These are phyloP conservation scores for Endothia cerciana DNA, from an alignment of 2,329 filamentous ascomycete genomes.

Conservation along the genomic window DNA sequence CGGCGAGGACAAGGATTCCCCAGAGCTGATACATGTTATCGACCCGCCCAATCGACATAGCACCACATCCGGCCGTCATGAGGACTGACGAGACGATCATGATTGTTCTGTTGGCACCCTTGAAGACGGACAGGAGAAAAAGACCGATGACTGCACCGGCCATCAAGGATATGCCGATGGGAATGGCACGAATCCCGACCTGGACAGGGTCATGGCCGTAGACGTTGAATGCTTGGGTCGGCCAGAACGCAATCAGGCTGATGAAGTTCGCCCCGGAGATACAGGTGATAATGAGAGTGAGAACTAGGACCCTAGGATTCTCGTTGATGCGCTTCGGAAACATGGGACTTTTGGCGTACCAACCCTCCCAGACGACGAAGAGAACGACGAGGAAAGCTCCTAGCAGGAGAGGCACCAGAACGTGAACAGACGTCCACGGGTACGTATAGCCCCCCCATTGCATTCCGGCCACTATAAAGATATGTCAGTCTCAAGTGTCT, in stretches of 20 bases:
- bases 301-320: constrained; percentile 52
- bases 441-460: constrained; percentile 45
- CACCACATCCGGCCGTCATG: constrained; percentile 68
- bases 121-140: constrained; percentile 57
- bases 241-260: constrained; percentile 62
- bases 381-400: constrained; percentile 43
- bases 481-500: not conserved
- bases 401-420: constrained; percentile 46
- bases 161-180: constrained; percentile 67
- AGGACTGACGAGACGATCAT: constrained; percentile 62
- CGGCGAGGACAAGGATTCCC: constrained; percentile 62
- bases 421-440: constrained; percentile 42
- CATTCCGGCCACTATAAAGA: constrained; percentile 46
- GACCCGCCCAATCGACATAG: constrained; percentile 51
- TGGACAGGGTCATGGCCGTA: constrained; percentile 67
- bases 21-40: constrained; percentile 60
- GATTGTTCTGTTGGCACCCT: constrained; percentile 62
- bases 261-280: constrained; percentile 64
- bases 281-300: constrained; percentile 61
- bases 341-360: constrained; percentile 47
- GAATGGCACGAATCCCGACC: constrained; percentile 67
- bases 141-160: constrained; percentile 63
- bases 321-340: constrained; percentile 45
- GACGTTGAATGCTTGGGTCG: constrained; percentile 66
- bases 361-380: constrained; percentile 43